Conservation (phyloP, 1,284 basidiomycete genomes). For the Tylopilus orsonianus region DNA sequence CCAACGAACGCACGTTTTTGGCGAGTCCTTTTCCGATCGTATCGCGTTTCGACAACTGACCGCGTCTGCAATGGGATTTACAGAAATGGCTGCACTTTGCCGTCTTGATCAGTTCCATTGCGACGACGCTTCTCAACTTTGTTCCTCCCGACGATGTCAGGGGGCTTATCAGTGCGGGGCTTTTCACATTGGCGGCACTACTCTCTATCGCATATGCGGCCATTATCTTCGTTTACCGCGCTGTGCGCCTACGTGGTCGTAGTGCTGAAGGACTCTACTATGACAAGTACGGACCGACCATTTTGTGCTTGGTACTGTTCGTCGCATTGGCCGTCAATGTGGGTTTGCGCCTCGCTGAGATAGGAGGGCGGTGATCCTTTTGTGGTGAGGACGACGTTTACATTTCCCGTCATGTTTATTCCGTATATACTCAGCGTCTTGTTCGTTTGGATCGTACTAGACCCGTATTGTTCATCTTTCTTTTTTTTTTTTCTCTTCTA, state of each 20-base stretch:
- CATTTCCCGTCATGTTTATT: slow-evolving; percentile 5
- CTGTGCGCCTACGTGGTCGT: slow-evolving; percentile 71
- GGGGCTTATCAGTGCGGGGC: slow-evolving; percentile 80
- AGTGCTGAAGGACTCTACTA: slow-evolving; percentile 84
- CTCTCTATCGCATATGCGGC: slow-evolving; percentile 88
- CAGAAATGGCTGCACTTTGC: slow-evolving; percentile 95
- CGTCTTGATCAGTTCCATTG: slow-evolving; percentile 86
- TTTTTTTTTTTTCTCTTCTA: background rate
- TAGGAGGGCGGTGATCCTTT: slow-evolving; percentile 27
- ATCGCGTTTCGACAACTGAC: slow-evolving; percentile 16
- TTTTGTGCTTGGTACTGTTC: slow-evolving; percentile 72
- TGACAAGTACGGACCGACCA: slow-evolving; percentile 83
- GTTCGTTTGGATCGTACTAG: background rate
- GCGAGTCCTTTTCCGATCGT: slow-evolving; percentile 43
- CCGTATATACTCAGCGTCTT: background rate
- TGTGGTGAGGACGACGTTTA: background rate
- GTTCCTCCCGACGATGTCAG: slow-evolving; percentile 70
- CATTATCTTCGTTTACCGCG: slow-evolving; percentile 86
- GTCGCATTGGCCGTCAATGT: slow-evolving; percentile 78
- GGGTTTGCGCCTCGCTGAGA: slow-evolving; percentile 54
- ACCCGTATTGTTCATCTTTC: background rate
- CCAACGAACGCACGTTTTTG: slow-evolving; percentile 90
- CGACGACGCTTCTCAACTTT: slow-evolving; percentile 91
- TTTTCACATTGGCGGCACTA: slow-evolving; percentile 91
- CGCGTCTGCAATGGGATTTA: background rate